A percentile compares a stretch with the other conserved stretches of the same genome.
These are phyloP conservation scores for Scytalidium sp. DNA, from an alignment of 2,329 filamentous ascomycete species.

Conservation along the genomic window DNA sequence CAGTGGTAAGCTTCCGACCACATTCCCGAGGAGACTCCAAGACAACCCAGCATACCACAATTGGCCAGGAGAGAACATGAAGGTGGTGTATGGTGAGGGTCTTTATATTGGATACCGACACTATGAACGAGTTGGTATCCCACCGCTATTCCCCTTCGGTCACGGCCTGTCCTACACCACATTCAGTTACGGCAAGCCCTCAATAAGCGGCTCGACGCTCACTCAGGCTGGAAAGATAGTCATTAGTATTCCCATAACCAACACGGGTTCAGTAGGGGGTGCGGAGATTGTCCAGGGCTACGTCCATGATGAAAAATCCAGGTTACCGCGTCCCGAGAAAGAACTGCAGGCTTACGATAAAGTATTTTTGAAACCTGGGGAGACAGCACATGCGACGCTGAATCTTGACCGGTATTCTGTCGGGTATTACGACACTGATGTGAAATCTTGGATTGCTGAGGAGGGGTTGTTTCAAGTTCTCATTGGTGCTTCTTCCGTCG, in stretches of 20 bases:
- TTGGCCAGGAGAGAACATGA: slow-evolving; percentile 68
- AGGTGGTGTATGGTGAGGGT: slow-evolving; percentile 69
- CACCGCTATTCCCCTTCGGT: slow-evolving; percentile 68
- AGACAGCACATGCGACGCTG: slow-evolving; percentile 37
- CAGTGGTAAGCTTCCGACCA: slow-evolving; percentile 65
- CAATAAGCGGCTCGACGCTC: slow-evolving; percentile 42
- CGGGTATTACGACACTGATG: slow-evolving; percentile 59
- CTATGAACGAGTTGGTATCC: slow-evolving; percentile 60
- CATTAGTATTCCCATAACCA: slow-evolving; percentile 50
- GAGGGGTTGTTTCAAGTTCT: slow-evolving; percentile 59
- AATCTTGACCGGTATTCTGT: slow-evolving; percentile 44
- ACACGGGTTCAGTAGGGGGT: slow-evolving; percentile 55
- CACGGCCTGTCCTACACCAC: slow-evolving; percentile 72
- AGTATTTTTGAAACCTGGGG: slow-evolving; percentile 53
- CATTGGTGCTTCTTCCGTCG: slow-evolving; percentile 58
- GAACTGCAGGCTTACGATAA: slow-evolving; percentile 70
- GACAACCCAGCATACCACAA: slow-evolving; percentile 71
- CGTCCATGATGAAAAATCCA: slow-evolving; percentile 59
- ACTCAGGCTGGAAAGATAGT: slow-evolving; percentile 30
- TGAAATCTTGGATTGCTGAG: slow-evolving; percentile 62
- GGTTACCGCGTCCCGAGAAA: slow-evolving; percentile 64
- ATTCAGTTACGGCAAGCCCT: slow-evolving; percentile 61
- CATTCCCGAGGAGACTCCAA: slow-evolving; percentile 61
- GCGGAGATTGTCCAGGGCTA: slow-evolving; percentile 68
- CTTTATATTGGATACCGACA: slow-evolving; percentile 72